Base-by-base conservation (phyloP, 2,329 filamentous ascomycete genomes). In the Cercospora sp. region DNA sequence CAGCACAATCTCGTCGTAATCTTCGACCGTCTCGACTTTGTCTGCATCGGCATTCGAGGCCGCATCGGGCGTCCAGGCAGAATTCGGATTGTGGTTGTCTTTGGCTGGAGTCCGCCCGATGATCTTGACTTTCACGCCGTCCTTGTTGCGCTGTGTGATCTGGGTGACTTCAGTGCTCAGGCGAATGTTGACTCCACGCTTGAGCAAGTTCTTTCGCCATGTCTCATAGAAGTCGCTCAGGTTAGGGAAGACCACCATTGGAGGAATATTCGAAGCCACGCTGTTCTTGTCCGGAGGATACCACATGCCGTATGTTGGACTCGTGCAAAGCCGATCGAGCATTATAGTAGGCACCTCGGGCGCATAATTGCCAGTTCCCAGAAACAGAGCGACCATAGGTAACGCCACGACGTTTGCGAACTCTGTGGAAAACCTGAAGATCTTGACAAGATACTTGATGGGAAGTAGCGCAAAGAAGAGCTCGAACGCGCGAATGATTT, bases 341-440 rank as follows among this genome's bases (percentile, higher is more conserved):
- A 93, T 88, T 26, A 90, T 89, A 51, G 85, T 86, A 0, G 90
- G 87, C 0, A 93, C 90, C 70, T 91, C 87, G 0, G 90, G 87
- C 0, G 90, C 90, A 73, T 91, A 89, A 72, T 93, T 93, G 1
- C 90, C 90, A 5, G 90, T 92, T 0, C 90, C 90, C 0, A 93
- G 81, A 75, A 93, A 92, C 1, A 93, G 81, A 0, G 90, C 90
- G 33, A 92, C 86, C 76, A 93, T 86, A 0, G 90, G 90, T 66
- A 91, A 83, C 0, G 90, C 87, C 78, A 93, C 89, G 39, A 87
- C 88, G 74, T 92, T 89, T 16, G 86, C 86, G 75, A 93, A 93
- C 65, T 91, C 89, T 9, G 86, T 83, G 65, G 83, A 89, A 79
- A 93, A 92, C 66, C 87, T 80, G 78, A 91, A 92, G 61, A 92